Conservation (phyloP, 2,329 filamentous ascomycete genomes). For the Stagonosporopsis cucurbitacearum region DNA sequence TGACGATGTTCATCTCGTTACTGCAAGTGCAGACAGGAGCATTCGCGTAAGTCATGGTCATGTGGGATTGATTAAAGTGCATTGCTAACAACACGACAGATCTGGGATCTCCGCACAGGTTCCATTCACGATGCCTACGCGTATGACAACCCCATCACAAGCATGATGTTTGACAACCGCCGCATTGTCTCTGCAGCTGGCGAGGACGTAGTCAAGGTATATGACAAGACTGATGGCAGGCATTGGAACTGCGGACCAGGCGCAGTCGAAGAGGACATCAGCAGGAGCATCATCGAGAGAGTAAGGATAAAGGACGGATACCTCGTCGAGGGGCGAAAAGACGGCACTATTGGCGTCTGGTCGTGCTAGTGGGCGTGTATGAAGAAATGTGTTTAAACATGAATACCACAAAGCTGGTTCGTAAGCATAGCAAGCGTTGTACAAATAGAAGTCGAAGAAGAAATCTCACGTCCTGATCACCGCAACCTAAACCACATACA, state of each 20-base stretch:
- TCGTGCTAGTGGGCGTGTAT: conserved; percentile 38
- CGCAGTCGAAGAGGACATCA: conserved; percentile 70
- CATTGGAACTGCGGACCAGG: conserved; percentile 97
- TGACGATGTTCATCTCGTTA: conserved; percentile 93
- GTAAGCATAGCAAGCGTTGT: conserved; percentile 20
- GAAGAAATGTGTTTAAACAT: conserved; percentile 27
- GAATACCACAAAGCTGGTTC: conserved; percentile 22
- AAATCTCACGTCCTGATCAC: background rate
- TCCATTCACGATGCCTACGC: conserved; percentile 96
- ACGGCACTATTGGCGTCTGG: conserved; percentile 92
- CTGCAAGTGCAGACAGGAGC: conserved; percentile 89
- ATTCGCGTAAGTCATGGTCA: conserved; percentile 74
- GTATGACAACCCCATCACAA: conserved; percentile 88
- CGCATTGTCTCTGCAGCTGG: conserved; percentile 89
- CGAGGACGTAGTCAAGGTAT: conserved; percentile 95
- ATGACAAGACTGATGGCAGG: conserved; percentile 93
- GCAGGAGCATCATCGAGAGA: conserved; percentile 68
- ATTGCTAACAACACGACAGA: conserved; percentile 62
- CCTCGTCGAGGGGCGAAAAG: conserved; percentile 84
- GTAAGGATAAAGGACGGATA: conserved; percentile 95
- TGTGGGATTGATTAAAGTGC: background rate
- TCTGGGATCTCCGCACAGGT: conserved; percentile 97
- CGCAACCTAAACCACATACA: too few relatives aligned
- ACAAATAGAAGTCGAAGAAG: conserved; percentile 5
- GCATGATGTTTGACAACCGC: conserved; percentile 95